Conservation (phyloP, 257 asterid genomes). For the Solanum chmielewskii region DNA sequence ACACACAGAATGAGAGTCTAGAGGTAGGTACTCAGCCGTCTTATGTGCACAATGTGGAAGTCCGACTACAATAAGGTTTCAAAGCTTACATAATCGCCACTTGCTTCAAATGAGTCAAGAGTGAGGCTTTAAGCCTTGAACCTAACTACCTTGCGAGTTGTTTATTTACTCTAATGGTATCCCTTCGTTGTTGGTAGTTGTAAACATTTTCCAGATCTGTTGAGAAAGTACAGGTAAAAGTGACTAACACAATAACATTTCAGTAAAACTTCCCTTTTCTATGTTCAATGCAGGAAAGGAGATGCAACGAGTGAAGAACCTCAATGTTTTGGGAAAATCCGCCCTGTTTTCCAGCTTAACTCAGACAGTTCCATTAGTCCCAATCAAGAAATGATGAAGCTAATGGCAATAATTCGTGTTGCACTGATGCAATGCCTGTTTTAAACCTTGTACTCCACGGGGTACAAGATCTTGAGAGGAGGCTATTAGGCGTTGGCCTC, state of each 20-base stretch:
- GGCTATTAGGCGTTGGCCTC: not conserved
- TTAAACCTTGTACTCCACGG: not conserved
- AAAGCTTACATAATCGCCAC: not conserved
- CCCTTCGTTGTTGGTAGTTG: not conserved
- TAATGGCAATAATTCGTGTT: not conserved
- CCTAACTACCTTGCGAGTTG: not conserved
- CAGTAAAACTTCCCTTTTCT: not conserved
- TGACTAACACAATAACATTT: not conserved
- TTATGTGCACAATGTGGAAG: not conserved
- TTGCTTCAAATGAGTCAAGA: not conserved
- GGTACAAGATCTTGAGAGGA: not conserved
- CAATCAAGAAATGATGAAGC: constrained; percentile 23
- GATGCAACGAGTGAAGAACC: constrained; percentile 49
- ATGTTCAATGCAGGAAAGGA: constrained; percentile 46
- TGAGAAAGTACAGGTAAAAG: not conserved
- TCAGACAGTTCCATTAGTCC: constrained; percentile 16
- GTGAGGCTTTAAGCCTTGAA: not conserved
- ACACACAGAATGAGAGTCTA: not conserved
- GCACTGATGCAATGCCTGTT: not conserved
- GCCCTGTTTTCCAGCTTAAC: constrained; percentile 9
- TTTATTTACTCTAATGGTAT: not conserved
- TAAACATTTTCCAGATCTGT: not conserved
- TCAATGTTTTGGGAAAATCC: constrained; percentile 54
- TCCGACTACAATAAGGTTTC: not conserved
- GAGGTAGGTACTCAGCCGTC: not conserved